Percentiles rank a stretch among this genome's conserved stretches.
phyloP scores from a whole-genome alignment of 176 grass and related monocot genomes.

The Aegilops longissima region DNA sequence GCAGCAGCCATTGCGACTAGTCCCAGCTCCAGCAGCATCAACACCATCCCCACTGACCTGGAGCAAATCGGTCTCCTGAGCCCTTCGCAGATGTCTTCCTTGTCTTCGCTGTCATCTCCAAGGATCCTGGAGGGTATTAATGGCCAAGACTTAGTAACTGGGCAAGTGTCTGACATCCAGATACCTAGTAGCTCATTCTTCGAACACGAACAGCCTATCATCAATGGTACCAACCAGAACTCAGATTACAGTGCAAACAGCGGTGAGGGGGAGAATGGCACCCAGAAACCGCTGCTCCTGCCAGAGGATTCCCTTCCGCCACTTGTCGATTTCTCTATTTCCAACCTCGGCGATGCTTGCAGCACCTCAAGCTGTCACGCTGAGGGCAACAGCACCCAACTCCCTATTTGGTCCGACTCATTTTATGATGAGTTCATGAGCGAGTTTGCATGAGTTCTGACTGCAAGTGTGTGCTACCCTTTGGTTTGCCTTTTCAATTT shows the following conservation, averaged over 20 bases:
- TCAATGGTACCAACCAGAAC: slow-evolving; percentile 36
- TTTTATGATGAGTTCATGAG: slow-evolving; percentile 67
- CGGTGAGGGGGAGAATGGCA: slow-evolving; percentile 37
- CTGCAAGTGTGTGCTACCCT: slow-evolving; percentile 20
- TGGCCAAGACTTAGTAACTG: slow-evolving; percentile 30
- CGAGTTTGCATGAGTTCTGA: slow-evolving; percentile 58
- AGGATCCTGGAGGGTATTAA: slow-evolving; percentile 26
- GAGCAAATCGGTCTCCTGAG: slow-evolving; percentile 62
- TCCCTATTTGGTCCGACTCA: slow-evolving; percentile 56
- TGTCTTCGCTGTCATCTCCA: slow-evolving; percentile 54
- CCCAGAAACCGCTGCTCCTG: slow-evolving; percentile 39
- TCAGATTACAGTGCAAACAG: slow-evolving; percentile 31
- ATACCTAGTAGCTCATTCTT: slow-evolving; percentile 56
- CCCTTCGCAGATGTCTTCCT: slow-evolving; percentile 55
- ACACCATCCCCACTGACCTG: slow-evolving; percentile 50
- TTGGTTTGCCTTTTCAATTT: slow-evolving; percentile 39
- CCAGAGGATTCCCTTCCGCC: slow-evolving; percentile 69
- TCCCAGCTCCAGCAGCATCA: slow-evolving; percentile 46
- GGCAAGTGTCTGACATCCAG: slow-evolving; percentile 53
- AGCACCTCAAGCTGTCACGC: slow-evolving; percentile 69
- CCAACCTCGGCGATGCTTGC: slow-evolving; percentile 65
- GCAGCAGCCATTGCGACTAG: slow-evolving; percentile 28
- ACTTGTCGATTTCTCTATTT: slow-evolving; percentile 64
- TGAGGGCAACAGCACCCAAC: slow-evolving; percentile 49
- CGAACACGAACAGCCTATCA: slow-evolving; percentile 46